Conservation (phyloP, 176 grass and related monocot genomes). For the Phyllostachys edulis region DNA sequence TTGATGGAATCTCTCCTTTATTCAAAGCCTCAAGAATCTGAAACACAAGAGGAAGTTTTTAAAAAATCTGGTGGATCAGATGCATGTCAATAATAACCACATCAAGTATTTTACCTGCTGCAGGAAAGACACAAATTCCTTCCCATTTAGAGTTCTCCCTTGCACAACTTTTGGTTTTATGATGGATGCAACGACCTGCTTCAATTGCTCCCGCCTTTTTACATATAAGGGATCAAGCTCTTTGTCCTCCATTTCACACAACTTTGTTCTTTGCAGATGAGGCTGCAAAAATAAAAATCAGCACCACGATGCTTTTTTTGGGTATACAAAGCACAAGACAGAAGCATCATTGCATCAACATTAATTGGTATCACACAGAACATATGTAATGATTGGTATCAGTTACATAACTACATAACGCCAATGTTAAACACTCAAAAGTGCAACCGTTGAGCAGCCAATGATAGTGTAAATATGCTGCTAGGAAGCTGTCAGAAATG, state of each 20-base stretch:
- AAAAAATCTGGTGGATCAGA: not conserved
- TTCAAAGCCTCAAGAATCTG: conserved; percentile 98
- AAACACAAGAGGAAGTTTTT: conserved; percentile 35
- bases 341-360: not conserved
- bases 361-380: not conserved
- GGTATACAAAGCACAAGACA: not conserved
- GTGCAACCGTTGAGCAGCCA: not conserved
- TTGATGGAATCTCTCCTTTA: conserved; percentile 96
- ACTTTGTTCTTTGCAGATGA: conserved; percentile 98
- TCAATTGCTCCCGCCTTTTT: conserved; percentile 75
- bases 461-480: not conserved
- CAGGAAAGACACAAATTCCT: conserved; percentile 86
- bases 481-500: conserved; percentile 3
- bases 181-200: conserved; percentile 81
- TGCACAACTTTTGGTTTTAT: conserved; percentile 84
- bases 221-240: conserved; percentile 81
- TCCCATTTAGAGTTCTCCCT: conserved; percentile 81
- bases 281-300: conserved; percentile 55
- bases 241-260: conserved; percentile 87
- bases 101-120: conserved; percentile 63
- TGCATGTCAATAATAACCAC: not conserved
- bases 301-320: not conserved
- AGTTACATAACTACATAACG: not conserved
- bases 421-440: not conserved
- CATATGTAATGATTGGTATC: not conserved